Base-by-base conservation (phyloP, 495 filamentous ascomycete species). In the Penicillium silybi region DNA sequence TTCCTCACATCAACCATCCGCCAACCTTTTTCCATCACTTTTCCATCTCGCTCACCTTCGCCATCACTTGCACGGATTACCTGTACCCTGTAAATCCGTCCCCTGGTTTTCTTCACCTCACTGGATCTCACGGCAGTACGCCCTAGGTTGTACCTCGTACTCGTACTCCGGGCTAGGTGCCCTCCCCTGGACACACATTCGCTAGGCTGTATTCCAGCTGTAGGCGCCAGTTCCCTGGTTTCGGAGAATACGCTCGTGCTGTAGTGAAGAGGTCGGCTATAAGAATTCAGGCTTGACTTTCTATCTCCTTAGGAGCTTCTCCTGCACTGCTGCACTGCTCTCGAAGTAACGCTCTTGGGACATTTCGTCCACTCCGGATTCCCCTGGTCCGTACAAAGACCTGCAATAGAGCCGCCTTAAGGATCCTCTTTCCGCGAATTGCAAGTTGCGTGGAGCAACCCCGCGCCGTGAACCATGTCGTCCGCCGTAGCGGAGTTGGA, bases 401-500 rank as follows among this genome's bases (percentile, higher is more conserved):
- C 37, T 17, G n/a, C n/a, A 39, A 7, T 7, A 39, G 37, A 39
- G 29, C 4, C 29, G 29, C 29, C 29, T 32, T 32, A 32, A 15
- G 29, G 29, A 32, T 13, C 10, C 29, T 9, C 8, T 32, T 32
- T 32, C 10, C 29, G 10, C 29, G 29, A 32, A 11, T 11, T 32
- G 10, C 8, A 32, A 13, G 9, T 32, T 32, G 29, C 29, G 29
- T 13, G 29, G 29, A 32, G 13, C 29, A 32, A 3, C 29, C 3
- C 26, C 26, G 26, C 26, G 8, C 29, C 11, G 4, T 32, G 9
- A 52, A 53, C 48, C 76, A 91, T 92, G 87, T 84, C 87, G 50
- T 83, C 88, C 52, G 85, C 81, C 64, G 85, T 96, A 85, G 85
- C 84, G 76, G 92, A 97, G 65, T 76, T 98, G 76, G 93, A 95